Conservation (phyloP, 2,329 filamentous ascomycete species). For the Gremmenia infestans region DNA sequence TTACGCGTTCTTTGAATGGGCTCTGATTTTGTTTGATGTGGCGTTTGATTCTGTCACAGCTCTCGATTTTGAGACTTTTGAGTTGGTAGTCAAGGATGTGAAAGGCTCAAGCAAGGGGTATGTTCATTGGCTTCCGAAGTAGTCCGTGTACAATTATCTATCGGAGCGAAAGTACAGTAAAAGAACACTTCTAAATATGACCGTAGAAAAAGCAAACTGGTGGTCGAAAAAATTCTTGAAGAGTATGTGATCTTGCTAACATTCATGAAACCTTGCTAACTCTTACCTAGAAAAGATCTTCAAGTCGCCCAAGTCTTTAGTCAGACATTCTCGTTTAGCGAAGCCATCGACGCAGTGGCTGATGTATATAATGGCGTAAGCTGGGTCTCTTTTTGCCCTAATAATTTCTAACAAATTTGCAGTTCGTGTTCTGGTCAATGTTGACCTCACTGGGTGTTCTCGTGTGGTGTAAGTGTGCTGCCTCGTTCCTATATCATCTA, state of each 20-base stretch:
- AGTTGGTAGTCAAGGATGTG: constrained; percentile 81
- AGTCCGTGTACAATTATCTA: constrained; percentile 52
- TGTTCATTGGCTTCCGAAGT: constrained; percentile 92
- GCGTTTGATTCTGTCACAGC: constrained; percentile 94
- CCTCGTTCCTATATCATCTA: background rate
- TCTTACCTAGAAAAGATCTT: constrained; percentile 62
- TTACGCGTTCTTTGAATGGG: constrained; percentile 98
- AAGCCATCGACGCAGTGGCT: constrained; percentile 73
- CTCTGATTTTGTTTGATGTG: constrained; percentile 89
- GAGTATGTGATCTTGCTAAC: constrained; percentile 52
- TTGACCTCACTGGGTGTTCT: constrained; percentile 82
- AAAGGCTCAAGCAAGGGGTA: constrained; percentile 96
- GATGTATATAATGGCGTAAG: constrained; percentile 88
- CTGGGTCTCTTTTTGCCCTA: background rate
- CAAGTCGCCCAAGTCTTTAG: constrained; percentile 66
- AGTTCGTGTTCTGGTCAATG: constrained; percentile 96
- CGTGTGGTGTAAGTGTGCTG: constrained; percentile 75
- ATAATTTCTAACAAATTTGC: constrained; percentile 15
- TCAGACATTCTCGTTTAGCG: constrained; percentile 65
- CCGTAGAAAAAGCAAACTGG: constrained; percentile 37
- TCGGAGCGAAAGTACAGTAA: constrained; percentile 20
- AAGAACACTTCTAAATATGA: constrained; percentile 31
- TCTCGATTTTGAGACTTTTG: constrained; percentile 84
- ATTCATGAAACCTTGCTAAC: constrained; percentile 27
- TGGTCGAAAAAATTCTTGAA: constrained; percentile 52